These are phyloP conservation scores for Pilatotrama ljubarskyi DNA, from an alignment of 768 basidiomycete genomes.

Conservation along the genomic window DNA sequence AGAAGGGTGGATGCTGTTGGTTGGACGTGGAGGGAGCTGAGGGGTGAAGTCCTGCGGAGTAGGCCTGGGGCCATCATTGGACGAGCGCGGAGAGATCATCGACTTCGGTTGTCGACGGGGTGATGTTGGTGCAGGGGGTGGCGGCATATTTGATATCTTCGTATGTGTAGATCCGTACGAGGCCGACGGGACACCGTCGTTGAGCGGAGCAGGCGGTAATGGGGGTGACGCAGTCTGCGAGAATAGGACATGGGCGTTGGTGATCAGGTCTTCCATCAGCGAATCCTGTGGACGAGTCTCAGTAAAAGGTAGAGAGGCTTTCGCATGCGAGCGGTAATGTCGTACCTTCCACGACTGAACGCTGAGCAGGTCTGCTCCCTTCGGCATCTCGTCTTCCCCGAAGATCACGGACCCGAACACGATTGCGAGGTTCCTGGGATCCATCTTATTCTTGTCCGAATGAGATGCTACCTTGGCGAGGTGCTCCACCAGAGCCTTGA, in stretches of 20 bases:
- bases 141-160: conserved; percentile 52
- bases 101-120: conserved; percentile 19
- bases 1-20: conserved; percentile 79
- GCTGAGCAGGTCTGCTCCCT: conserved; percentile 67
- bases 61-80: conserved; percentile 6
- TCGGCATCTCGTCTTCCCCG: conserved; percentile 88
- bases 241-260: conserved; percentile 65
- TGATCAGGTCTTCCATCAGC: conserved; percentile 86
- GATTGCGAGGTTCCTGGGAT: conserved; percentile 87
- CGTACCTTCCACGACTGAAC: conserved; percentile 75
- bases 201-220: conserved; percentile 70
- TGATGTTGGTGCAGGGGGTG: conserved; percentile 30
- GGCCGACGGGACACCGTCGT: conserved; percentile 56
- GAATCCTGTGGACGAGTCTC: conserved; percentile 45
- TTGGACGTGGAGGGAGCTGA: conserved; percentile 64
- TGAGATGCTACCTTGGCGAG: conserved; percentile 68
- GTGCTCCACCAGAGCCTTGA: conserved; percentile 82
- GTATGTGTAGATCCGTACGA: conserved; percentile 75
- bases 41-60: conserved; percentile 62
- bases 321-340: too few species aligned
- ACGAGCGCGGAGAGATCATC: conserved; percentile 9
- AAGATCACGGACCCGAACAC: conserved; percentile 89
- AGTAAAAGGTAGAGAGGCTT: not conserved
- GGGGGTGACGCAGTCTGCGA: conserved; percentile 53
- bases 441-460: conserved; percentile 88